Percentiles rank a stretch among this genome's conserved stretches.
Evolutionary conservation across 768 basidiomycete species (phyloP).

Genomic region (Nidularia pulvinata): DNA sequence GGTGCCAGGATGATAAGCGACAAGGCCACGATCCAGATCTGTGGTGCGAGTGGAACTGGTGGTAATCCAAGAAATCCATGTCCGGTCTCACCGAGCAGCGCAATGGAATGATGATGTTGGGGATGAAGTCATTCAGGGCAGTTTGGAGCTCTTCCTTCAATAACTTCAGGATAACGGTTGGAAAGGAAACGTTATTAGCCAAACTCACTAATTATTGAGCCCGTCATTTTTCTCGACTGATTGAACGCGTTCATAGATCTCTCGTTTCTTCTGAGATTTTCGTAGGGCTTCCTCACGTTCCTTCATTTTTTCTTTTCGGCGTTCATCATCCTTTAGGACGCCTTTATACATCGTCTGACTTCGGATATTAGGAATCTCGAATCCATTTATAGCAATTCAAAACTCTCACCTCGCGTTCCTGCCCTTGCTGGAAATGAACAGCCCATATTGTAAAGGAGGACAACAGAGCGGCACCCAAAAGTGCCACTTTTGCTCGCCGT

Average conservation of each 20-base stretch:
- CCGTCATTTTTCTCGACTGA: constrained; percentile 29
- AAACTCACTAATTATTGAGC: too few species aligned
- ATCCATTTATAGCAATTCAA: constrained; percentile 1
- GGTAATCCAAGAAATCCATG: too few species aligned
- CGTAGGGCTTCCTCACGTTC: constrained; percentile 63
- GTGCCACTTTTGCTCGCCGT: constrained; percentile 71
- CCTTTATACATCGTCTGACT: constrained; percentile 88
- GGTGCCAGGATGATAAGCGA: too few species aligned
- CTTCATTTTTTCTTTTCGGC: constrained; percentile 68
- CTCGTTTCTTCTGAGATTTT: constrained; percentile 62
- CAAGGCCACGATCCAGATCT: too few species aligned
- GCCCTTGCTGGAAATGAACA: constrained; percentile 84
- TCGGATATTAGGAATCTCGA: too few species aligned
- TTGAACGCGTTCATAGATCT: constrained; percentile 60
- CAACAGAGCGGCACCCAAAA: constrained; percentile 62
- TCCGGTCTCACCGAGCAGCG: too few species aligned
- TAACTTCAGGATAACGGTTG: too few species aligned
- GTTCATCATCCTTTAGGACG: constrained; percentile 86
- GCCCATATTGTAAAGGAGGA: constrained; percentile 81
- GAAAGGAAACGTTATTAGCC: too few species aligned
- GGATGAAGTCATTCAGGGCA: not conserved
- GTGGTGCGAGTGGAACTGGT: too few species aligned
- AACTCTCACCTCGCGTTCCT: constrained; percentile 73
- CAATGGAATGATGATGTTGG: not conserved
- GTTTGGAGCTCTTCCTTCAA: too few species aligned